Evolutionary conservation across 805 yeast species (phyloP).

Genomic region (Candida boleticola): DNA sequence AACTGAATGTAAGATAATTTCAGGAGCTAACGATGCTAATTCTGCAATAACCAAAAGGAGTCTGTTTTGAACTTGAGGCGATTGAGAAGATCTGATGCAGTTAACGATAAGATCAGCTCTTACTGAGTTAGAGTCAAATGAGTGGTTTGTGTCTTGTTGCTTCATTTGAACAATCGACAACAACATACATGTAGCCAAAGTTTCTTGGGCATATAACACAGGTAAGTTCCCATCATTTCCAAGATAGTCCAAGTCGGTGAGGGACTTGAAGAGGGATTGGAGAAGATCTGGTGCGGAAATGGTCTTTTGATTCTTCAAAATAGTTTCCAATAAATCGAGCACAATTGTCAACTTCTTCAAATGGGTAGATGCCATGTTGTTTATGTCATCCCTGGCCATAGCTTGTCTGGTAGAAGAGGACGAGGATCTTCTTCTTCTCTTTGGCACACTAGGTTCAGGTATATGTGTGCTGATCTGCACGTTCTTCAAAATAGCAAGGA

Average conservation of each 20-base stretch:
- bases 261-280: slow-evolving; percentile 53
- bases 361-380: slow-evolving; percentile 73
- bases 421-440: slow-evolving; percentile 78
- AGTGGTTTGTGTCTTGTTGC: slow-evolving; percentile 17
- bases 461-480: slow-evolving; percentile 53
- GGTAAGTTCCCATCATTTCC: slow-evolving; percentile 92
- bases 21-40: slow-evolving; percentile 86
- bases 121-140: slow-evolving; percentile 60
- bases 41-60: slow-evolving; percentile 81
- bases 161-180: slow-evolving; percentile 56
- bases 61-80: slow-evolving; percentile 94
- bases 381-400: slow-evolving; percentile 68
- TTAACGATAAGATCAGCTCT: slow-evolving; percentile 91
- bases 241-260: slow-evolving; percentile 76
- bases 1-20: slow-evolving; percentile 87
- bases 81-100: slow-evolving; percentile 81
- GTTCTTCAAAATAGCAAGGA: slow-evolving; percentile 56
- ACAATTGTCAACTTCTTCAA: slow-evolving; percentile 73
- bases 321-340: slow-evolving; percentile 71
- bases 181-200: slow-evolving; percentile 82
- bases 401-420: slow-evolving; percentile 74
- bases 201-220: slow-evolving; percentile 86
- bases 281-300: slow-evolving; percentile 40
- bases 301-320: slow-evolving; percentile 30
- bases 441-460: slow-evolving; percentile 54